A percentile compares a stretch with the other conserved stretches of the same genome.
Evolutionary conservation across 1,139 yeast species (phyloP).

Genomic region (Debaryomyces sp.): DNA sequence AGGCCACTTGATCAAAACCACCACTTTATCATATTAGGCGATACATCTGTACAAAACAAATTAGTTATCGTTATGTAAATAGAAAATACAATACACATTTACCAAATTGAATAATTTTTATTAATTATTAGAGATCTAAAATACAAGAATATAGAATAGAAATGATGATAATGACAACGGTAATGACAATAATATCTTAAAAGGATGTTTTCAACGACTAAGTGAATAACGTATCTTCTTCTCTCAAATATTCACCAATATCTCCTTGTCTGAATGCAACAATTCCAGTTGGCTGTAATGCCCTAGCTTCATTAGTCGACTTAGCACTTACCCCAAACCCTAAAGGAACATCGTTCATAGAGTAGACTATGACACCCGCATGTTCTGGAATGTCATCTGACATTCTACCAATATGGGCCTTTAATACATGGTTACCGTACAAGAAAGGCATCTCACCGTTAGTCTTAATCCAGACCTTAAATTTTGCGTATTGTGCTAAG

Average conservation of each 20-base stretch:
- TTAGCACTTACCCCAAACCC: conserved; percentile 97
- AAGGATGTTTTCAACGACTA: conserved; percentile 26
- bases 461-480: conserved; percentile 92
- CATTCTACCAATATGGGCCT: conserved; percentile 96
- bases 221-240: conserved; percentile 93
- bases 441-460: conserved; percentile 99
- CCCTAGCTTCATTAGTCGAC: conserved; percentile 86
- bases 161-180: conserved; percentile 4
- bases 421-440: conserved; percentile 94
- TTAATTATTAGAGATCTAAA: conserved; percentile 7
- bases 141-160: conserved; percentile 7
- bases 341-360: conserved; percentile 90
- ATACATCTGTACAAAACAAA: neutral
- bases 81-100: conserved; percentile 5
- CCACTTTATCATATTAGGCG: conserved; percentile 28
- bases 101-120: conserved; percentile 1
- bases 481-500: conserved; percentile 85
- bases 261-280: conserved; percentile 97
- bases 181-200: conserved; percentile 4
- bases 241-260: conserved; percentile 97
- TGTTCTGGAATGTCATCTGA: conserved; percentile 98
- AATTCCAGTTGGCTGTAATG: conserved; percentile 88
- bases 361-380: conserved; percentile 88
- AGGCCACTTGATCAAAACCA: conserved; percentile 56
- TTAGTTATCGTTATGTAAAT: conserved; percentile 8